Base-by-base conservation (phyloP, 2,329 filamentous ascomycete species). In the Ciborinia camelliae region DNA sequence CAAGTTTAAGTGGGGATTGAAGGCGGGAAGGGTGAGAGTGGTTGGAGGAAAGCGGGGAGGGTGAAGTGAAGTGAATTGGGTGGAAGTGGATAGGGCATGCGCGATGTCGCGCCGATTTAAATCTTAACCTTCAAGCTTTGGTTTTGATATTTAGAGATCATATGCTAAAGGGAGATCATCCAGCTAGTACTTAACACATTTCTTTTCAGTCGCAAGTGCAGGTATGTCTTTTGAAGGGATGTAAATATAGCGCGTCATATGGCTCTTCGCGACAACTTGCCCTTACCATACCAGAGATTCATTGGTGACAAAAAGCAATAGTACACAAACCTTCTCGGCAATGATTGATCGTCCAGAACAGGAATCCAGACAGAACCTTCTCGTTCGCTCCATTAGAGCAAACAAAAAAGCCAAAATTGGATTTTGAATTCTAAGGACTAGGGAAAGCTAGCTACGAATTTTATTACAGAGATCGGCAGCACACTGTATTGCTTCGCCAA, bases 31-130 rank as follows among this genome's bases (percentile, higher is more conserved):
- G n/a, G 4, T 28, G 18, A 35, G 4, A 4, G 52, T 3, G 20
- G 37, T 37, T 53, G 20, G 10, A 5, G 7, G 14, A 6, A 26
- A 26, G 12, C 20, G 20, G 26, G 30, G 10, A 26, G 9, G 4
- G 23, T 41, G 9, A 12, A 47, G 20, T 45, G 18, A n/a, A n/a
- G 53, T 43, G 26, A 43, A 30, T 43, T 55, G 23, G 18, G 4
- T 35, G 15, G n/a, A 20, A n/a, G 18, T 30, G 18, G 8, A 30
- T 57, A 6, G 30, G 30, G 30, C 1, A 20, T 14, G 0, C 7
- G 18, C 4, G 18, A n/a, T 5, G 12, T 18, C 12, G n/a, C 26
- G 0, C 4, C 3, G 5, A 18, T 9, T 6, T 15, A 2, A 3
- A 30, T 45, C 3, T n/a, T 30, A 26, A n/a, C n/a, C 28, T 6